phyloP scores from a whole-genome alignment of 306 rosid species.

The Canavalia gladiata region DNA sequence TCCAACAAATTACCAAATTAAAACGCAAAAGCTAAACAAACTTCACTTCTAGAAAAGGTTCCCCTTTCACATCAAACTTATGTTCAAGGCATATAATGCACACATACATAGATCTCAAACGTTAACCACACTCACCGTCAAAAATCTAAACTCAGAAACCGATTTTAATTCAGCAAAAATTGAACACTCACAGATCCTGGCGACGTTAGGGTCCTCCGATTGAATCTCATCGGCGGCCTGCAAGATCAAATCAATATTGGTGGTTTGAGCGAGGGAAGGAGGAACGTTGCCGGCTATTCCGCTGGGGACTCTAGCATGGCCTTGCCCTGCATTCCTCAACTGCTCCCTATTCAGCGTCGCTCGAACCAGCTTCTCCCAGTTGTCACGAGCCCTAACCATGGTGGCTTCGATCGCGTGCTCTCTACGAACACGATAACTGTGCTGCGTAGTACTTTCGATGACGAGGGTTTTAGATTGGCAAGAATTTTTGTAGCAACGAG shows the following conservation, averaged over 20 bases:
- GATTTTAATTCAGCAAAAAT: not conserved
- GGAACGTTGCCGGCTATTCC: constrained; percentile 92
- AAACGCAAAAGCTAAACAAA: not conserved
- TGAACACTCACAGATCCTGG: constrained; percentile 78
- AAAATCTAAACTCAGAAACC: not conserved
- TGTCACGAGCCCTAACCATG: constrained; percentile 81
- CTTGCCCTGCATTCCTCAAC: constrained; percentile 73
- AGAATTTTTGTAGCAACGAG: constrained; percentile 6
- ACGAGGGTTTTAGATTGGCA: constrained; percentile 15
- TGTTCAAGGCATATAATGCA: not conserved
- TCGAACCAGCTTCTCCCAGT: constrained; percentile 89
- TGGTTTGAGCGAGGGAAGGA: constrained; percentile 72
- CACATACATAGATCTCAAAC: constrained; percentile 20
- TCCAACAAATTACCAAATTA: not conserved
- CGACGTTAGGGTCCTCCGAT: constrained; percentile 73
- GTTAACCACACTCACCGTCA: not conserved
- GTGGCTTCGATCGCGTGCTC: constrained; percentile 51
- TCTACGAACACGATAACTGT: constrained; percentile 21
- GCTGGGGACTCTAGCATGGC: constrained; percentile 64
- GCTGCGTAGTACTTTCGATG: not conserved
- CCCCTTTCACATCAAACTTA: constrained; percentile 7
- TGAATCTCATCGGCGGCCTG: constrained; percentile 95
- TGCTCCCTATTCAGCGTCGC: constrained; percentile 81
- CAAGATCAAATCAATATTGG: constrained; percentile 82
- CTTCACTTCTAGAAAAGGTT: constrained; percentile 16